A percentile compares a stretch with the other conserved stretches of the same genome.
Conservation (phyloP, 2,329 filamentous ascomycete genomes). For the Macrophomina phaseolina region DNA sequence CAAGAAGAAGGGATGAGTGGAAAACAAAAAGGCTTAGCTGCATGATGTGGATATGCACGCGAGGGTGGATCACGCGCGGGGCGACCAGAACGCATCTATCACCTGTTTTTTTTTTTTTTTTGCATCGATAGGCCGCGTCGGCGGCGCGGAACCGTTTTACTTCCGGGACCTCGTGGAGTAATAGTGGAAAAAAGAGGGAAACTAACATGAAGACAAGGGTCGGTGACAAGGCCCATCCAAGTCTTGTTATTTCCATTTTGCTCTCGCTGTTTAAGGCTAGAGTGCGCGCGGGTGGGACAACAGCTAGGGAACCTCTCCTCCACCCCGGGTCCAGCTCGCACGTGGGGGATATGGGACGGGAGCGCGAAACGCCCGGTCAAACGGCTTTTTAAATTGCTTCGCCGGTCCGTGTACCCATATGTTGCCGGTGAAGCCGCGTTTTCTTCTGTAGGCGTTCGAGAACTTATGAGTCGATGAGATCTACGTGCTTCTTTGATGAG, state of each 20-base stretch:
- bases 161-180: no score
- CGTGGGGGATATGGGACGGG: background rate
- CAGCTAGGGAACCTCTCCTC: background rate
- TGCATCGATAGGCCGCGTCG: no score
- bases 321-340: background rate
- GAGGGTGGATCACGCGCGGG: no score
- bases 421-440: no score
- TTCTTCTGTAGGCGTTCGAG: background rate
- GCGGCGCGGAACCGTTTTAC: no score
- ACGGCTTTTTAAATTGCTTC: background rate
- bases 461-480: background rate
- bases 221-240: slow-evolving; percentile 3
- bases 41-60: no score
- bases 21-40: no score
- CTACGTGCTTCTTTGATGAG: background rate
- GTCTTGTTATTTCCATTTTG: background rate
- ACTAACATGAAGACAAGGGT: background rate
- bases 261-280: background rate
- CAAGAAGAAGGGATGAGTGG: no score
- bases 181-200: background rate
- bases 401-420: no score
- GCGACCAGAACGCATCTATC: no score
- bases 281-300: no score
- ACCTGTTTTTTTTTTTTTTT: no score
- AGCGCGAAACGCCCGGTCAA: background rate